These are phyloP conservation scores for Penicillium silybi DNA, from an alignment of 495 filamentous ascomycete genomes.

Conservation along the genomic window DNA sequence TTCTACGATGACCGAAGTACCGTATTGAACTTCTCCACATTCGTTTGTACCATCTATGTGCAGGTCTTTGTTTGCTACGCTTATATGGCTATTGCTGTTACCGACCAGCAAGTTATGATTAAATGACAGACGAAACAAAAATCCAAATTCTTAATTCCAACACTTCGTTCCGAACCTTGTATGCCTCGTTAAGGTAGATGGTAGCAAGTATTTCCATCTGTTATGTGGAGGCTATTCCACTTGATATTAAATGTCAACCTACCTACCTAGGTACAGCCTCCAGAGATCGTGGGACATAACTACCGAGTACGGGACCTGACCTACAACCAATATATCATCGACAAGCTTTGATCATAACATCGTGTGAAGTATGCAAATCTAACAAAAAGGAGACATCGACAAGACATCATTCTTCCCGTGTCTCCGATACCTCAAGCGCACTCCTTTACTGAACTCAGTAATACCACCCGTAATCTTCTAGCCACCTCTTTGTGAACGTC, in stretches of 20 bases:
- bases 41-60: not conserved
- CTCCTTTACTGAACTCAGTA: not conserved
- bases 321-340: too few species aligned
- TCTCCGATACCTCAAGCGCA: not conserved
- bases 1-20: slow-evolving; percentile 16
- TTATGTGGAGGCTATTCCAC: too few species aligned
- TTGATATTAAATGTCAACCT: too few species aligned
- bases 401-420: not conserved
- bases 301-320: too few species aligned
- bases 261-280: too few species aligned
- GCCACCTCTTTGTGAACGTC: not conserved
- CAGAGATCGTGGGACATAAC: too few species aligned
- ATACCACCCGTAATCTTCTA: not conserved
- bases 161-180: not conserved
- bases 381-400: not conserved
- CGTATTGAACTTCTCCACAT: slow-evolving; percentile 4
- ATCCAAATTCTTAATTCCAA: not conserved
- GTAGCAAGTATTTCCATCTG: too few species aligned
- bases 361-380: slow-evolving; percentile 14
- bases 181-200: too few species aligned
- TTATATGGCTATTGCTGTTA: not conserved
- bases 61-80: not conserved
- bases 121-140: not conserved
- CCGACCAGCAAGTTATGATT: not conserved
- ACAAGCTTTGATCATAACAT: slow-evolving; percentile 19